Evolutionary conservation across 163 green algal genomes (phyloP).

Genomic region (Prototheca wickerhamii): DNA sequence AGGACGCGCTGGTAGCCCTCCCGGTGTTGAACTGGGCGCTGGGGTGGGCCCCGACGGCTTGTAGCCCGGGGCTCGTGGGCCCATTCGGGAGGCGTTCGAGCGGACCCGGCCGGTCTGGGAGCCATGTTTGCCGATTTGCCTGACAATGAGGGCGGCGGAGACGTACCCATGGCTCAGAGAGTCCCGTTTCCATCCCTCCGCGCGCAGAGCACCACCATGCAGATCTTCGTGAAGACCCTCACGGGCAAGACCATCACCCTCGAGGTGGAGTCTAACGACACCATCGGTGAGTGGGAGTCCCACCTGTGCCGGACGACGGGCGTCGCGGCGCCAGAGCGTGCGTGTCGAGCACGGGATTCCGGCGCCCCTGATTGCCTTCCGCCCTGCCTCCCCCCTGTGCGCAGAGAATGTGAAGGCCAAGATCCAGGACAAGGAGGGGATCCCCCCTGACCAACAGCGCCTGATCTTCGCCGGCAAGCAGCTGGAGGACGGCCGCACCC

Average conservation of each 20-base stretch:
- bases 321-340: too few species aligned
- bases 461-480: conserved; percentile 98
- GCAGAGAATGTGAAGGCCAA: conserved; percentile 63
- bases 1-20: too few species aligned
- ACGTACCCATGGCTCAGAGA: background rate
- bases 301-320: too few species aligned
- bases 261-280: conserved; percentile 83
- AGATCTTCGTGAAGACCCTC: conserved; percentile 96
- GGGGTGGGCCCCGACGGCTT: too few species aligned
- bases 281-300: conserved; percentile 41
- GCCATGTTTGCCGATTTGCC: background rate
- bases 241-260: conserved; percentile 93
- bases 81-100: background rate
- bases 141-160: background rate
- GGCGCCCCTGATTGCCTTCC: too few species aligned
- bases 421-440: conserved; percentile 74
- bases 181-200: background rate
- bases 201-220: conserved; percentile 45
- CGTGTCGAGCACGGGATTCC: too few species aligned
- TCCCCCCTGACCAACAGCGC: conserved; percentile 92
- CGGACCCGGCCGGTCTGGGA: background rate
- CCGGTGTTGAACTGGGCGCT: too few species aligned
- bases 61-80: too few species aligned
- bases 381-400: too few species aligned
- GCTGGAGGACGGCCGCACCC: conserved; percentile 83